phyloP scores from a whole-genome alignment of 2,329 filamentous ascomycete species.

The Pseudogymnoascus sp. region DNA sequence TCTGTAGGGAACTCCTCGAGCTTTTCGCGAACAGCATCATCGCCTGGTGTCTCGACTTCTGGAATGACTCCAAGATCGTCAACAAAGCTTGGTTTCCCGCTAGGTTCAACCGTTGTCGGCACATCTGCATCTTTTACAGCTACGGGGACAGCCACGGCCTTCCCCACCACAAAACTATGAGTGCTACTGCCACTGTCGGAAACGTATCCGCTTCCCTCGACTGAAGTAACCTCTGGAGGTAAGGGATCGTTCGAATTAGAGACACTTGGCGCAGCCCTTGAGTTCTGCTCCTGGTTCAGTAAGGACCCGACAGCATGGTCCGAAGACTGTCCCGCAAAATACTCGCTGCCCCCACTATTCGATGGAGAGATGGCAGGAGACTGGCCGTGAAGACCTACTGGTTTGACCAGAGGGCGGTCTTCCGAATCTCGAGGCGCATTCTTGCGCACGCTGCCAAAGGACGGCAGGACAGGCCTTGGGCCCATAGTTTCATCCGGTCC shows the following conservation, averaged over 20 bases:
- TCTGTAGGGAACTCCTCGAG: background rate
- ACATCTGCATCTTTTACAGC: background rate
- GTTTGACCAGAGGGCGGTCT: conserved; percentile 52
- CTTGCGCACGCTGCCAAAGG: conserved; percentile 66
- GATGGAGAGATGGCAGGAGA: conserved; percentile 22
- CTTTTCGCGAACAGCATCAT: conserved; percentile 11
- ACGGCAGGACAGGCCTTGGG: conserved; percentile 65
- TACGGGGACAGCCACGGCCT: conserved; percentile 14
- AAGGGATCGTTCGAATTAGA: conserved; percentile 56
- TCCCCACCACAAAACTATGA: conserved; percentile 33
- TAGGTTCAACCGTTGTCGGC: background rate
- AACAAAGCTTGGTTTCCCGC: conserved; percentile 3
- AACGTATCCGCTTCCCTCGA: conserved; percentile 56
- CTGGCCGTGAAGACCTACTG: conserved; percentile 28
- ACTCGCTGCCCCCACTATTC: conserved; percentile 18
- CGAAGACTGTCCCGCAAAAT: conserved; percentile 39
- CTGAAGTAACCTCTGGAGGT: conserved; percentile 62
- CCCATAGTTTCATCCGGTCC: conserved; percentile 64
- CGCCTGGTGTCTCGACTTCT: conserved; percentile 3
- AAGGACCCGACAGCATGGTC: conserved; percentile 53
- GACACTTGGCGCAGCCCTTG: conserved; percentile 45
- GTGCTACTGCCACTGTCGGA: conserved; percentile 48
- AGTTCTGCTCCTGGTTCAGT: conserved; percentile 45
- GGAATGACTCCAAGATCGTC: conserved; percentile 9
- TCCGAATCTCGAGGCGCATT: conserved; percentile 42